Percentiles rank a stretch among this genome's conserved stretches.
phyloP scores from a whole-genome alignment of 495 filamentous ascomycete species.

The Mycothermus thermophilus region DNA sequence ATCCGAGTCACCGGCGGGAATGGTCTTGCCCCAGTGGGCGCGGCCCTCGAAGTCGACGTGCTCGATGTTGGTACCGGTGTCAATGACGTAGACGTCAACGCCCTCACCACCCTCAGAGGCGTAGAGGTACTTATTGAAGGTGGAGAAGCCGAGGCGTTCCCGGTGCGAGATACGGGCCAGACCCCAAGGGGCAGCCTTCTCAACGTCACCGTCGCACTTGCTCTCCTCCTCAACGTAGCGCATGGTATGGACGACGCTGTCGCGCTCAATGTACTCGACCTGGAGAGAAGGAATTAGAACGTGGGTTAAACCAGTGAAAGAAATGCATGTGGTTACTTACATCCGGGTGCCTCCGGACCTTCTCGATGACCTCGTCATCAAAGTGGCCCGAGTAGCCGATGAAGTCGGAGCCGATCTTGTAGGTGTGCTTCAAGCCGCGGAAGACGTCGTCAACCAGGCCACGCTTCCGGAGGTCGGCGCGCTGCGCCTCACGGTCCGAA shows the following conservation, averaged over 20 bases:
- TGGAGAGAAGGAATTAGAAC: slow-evolving; percentile 31
- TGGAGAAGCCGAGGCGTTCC: slow-evolving; percentile 67
- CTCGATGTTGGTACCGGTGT: slow-evolving; percentile 85
- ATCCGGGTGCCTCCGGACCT: slow-evolving; percentile 91
- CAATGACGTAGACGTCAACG: slow-evolving; percentile 97
- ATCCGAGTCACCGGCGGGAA: slow-evolving; percentile 72
- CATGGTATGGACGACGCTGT: slow-evolving; percentile 79
- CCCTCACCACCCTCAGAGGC: slow-evolving; percentile 85
- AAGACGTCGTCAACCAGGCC: slow-evolving; percentile 61
- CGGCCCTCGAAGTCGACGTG: slow-evolving; percentile 97
- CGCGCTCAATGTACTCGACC: slow-evolving; percentile 95
- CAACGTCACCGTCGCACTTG: slow-evolving; percentile 36
- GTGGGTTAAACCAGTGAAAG: too few species aligned
- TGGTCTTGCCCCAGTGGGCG: slow-evolving; percentile 92
- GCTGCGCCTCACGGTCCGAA: slow-evolving; percentile 39
- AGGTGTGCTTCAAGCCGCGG: slow-evolving; percentile 84
- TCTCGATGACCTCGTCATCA: slow-evolving; percentile 80
- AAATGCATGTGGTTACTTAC: slow-evolving; percentile 50
- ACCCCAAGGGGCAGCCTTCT: slow-evolving; percentile 96
- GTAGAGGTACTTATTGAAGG: slow-evolving; percentile 97
- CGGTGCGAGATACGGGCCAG: slow-evolving; percentile 95
- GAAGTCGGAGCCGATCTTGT: slow-evolving; percentile 72
- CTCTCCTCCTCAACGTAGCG: slow-evolving; percentile 17
- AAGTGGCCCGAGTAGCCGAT: slow-evolving; percentile 94
- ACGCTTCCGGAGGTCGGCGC: slow-evolving; percentile 78